phyloP scores from a whole-genome alignment of 805 yeast species.

The Barnettozyma populi region DNA sequence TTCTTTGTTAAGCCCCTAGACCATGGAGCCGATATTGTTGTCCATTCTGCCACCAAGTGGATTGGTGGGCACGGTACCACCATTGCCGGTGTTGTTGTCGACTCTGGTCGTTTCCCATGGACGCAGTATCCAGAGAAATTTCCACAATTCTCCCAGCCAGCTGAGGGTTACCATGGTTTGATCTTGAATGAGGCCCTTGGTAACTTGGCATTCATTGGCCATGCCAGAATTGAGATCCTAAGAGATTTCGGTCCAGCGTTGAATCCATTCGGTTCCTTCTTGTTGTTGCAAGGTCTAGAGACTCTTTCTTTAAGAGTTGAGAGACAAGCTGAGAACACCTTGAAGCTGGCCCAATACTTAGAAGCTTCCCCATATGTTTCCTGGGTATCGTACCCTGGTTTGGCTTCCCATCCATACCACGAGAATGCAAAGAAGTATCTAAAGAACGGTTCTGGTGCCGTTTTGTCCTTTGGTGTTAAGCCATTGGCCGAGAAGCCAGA shows the following conservation, averaged over 20 bases:
- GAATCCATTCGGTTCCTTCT: slow-evolving; percentile 85
- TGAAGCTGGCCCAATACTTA: slow-evolving; percentile 71
- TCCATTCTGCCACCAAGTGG: slow-evolving; percentile 96
- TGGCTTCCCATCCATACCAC: slow-evolving; percentile 71
- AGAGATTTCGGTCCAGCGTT: slow-evolving; percentile 90
- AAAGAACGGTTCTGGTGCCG: slow-evolving; percentile 78
- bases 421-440: slow-evolving; percentile 80
- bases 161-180: slow-evolving; percentile 91
- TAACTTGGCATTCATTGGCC: slow-evolving; percentile 70
- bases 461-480: slow-evolving; percentile 85
- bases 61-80: slow-evolving; percentile 97
- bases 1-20: slow-evolving; percentile 77
- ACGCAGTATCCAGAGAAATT: slow-evolving; percentile 74
- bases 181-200: slow-evolving; percentile 79
- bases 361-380: slow-evolving; percentile 68
- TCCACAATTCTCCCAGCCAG: slow-evolving; percentile 88
- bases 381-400: slow-evolving; percentile 93
- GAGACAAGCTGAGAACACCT: slow-evolving; percentile 81
- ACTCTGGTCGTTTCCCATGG: slow-evolving; percentile 93
- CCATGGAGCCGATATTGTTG: slow-evolving; percentile 87
- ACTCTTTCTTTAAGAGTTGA: slow-evolving; percentile 91
- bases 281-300: slow-evolving; percentile 87
- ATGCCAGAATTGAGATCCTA: slow-evolving; percentile 74
- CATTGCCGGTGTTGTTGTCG: slow-evolving; percentile 86
- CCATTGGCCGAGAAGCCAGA: slow-evolving; percentile 45